Evolutionary conservation across 139 green algal genomes (phyloP), one percentile per base, ranked within the genome.

Genomic region (Astrephomene gubernaculifera): DNA sequence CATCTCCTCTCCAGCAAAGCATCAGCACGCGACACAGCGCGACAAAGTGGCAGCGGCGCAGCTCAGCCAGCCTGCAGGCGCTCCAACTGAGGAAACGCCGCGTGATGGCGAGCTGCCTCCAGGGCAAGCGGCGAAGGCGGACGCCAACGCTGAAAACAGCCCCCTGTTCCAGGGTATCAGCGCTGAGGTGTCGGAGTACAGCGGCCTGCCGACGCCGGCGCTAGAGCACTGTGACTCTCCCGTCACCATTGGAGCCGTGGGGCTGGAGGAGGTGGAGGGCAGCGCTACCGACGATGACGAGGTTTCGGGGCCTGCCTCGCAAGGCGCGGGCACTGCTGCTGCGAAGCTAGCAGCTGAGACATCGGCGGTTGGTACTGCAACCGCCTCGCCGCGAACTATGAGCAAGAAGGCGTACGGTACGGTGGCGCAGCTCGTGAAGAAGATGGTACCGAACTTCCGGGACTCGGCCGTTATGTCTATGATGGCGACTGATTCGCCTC

Each of bases 221-320:
- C 73, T 81, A 3, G 72, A 81, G 33, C 24, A 81, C 10, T 81
- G 73, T 38, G 73, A 81, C 6, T 81, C 73, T 24, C 73, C 73
- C 35, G 25, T 81, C 8, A 70, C 70, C 10, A 44, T n/a, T n/a
- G 12, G 12, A 57, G 49, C 49, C 49, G 49, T 57, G 49, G 49
- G 49, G 12, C 49, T 57, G 49, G 12, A 57, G n/a, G n/a, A n/a
- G n/a, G n/a, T n/a, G n/a, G n/a, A n/a, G n/a, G n/a, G n/a, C n/a
- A n/a, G n/a, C n/a, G n/a, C n/a, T n/a, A n/a, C n/a, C n/a, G n/a
- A n/a, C n/a, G n/a, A n/a, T n/a, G n/a, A n/a, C n/a, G n/a, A n/a
- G n/a, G n/a, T n/a, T n/a, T n/a, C n/a, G n/a, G n/a, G n/a, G n/a
- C n/a, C 49, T 12, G 49, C 49, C 17, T 12, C 49, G 49, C 49